These are phyloP conservation scores for Candida berthetii DNA, from an alignment of 805 yeast species.

Conservation along the genomic window DNA sequence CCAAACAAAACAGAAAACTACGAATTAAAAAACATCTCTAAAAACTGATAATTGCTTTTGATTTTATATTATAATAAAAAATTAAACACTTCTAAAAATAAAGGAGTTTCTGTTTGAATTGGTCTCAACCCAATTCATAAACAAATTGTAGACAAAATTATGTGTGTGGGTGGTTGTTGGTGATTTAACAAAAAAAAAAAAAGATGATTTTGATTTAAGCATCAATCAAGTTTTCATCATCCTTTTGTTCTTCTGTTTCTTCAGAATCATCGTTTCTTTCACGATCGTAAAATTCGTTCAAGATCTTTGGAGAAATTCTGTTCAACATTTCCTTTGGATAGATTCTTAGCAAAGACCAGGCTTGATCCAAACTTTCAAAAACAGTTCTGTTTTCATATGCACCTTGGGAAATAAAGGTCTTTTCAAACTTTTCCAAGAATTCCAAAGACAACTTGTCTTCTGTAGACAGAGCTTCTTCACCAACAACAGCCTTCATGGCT, in stretches of 20 bases:
- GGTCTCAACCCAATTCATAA: no score
- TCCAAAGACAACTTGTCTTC: constrained; percentile 97
- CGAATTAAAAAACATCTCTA: no score
- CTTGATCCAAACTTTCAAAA: constrained; percentile 93
- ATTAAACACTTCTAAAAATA: no score
- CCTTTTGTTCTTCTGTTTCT: constrained; percentile 28
- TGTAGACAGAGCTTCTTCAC: constrained; percentile 97
- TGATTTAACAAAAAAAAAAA: not conserved
- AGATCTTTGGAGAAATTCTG: constrained; percentile 96
- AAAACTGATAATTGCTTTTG: no score
- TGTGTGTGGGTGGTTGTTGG: no score
- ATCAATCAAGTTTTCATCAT: constrained; percentile 27
- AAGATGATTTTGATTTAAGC: constrained; percentile 15
- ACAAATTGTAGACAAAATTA: no score
- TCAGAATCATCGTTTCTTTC: constrained; percentile 61
- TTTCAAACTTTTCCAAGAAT: constrained; percentile 96
- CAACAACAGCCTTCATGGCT: constrained; percentile 99
- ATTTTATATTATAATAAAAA: no score
- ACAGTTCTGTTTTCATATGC: constrained; percentile 94
- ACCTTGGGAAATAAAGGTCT: constrained; percentile 92
- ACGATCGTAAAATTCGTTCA: constrained; percentile 93
- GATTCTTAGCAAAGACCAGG: constrained; percentile 96
- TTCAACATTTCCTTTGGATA: constrained; percentile 98
- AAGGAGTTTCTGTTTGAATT: no score
- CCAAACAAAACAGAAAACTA: no score